A percentile compares a stretch with the other conserved stretches of the same genome.
Conservation (phyloP, 2,329 filamentous ascomycete genomes). For the Monosporascus sp. region DNA sequence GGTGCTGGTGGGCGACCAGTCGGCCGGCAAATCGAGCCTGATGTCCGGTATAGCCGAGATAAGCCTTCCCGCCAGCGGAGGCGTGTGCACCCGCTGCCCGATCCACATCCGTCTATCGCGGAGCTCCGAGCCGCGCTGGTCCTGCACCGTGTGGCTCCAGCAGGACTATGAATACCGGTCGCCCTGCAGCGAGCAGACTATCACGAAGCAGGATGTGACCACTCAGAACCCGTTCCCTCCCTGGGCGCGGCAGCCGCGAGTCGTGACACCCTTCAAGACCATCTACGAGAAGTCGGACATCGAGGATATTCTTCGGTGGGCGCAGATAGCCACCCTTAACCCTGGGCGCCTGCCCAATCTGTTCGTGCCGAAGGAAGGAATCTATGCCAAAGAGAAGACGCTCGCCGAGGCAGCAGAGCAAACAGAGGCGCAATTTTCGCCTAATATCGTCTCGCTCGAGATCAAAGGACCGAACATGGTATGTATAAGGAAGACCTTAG, state of each 20-base stretch:
- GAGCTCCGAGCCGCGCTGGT: conserved; percentile 50
- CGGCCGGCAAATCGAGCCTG: conserved; percentile 65
- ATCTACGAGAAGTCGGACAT: conserved; percentile 55
- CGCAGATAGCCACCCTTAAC: conserved; percentile 69
- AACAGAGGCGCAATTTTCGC: conserved; percentile 64
- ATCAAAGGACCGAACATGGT: conserved; percentile 59
- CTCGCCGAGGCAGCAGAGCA: conserved; percentile 29
- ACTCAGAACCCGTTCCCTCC: conserved; percentile 51
- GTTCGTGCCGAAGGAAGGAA: conserved; percentile 44
- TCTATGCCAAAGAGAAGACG: conserved; percentile 28
- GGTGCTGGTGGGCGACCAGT: conserved; percentile 76
- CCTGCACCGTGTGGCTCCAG: conserved; percentile 58
- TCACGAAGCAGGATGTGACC: conserved; percentile 38
- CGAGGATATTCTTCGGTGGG: conserved; percentile 60
- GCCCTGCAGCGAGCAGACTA: conserved; percentile 19
- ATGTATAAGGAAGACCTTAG: too few species aligned
- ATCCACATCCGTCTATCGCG: conserved; percentile 66
- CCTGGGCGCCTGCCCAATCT: conserved; percentile 46
- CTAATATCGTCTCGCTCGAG: conserved; percentile 69
- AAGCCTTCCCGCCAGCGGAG: conserved; percentile 13
- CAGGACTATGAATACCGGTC: conserved; percentile 52
- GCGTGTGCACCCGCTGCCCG: conserved; percentile 65
- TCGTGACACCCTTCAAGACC: conserved; percentile 53
- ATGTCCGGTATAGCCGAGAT: conserved; percentile 43
- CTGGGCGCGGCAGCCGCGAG: conserved; percentile 48